These are phyloP conservation scores for Rhizopogon sp. DNA, from an alignment of 768 basidiomycete species.

Conservation along the genomic window DNA sequence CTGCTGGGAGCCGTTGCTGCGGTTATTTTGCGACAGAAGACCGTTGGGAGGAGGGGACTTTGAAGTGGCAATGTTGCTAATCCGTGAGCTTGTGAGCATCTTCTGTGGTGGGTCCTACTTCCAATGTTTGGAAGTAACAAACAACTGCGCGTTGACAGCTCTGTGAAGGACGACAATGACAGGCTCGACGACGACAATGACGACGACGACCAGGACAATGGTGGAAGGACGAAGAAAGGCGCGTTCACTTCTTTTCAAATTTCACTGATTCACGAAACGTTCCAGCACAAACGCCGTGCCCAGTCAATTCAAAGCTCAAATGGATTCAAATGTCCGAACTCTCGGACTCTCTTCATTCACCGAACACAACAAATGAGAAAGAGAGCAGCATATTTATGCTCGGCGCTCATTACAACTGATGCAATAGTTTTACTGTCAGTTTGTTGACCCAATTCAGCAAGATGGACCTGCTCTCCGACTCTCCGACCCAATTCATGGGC, in stretches of 20 bases:
- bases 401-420: too few species aligned
- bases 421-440: too few species aligned
- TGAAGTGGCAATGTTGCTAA: conserved; percentile 23
- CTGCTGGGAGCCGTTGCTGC: conserved; percentile 21
- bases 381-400: too few species aligned
- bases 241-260: not conserved
- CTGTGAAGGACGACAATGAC: conserved; percentile 2
- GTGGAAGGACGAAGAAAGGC: conserved; percentile 5
- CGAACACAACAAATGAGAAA: too few species aligned
- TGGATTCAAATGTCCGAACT: not conserved
- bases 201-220: conserved; percentile 4
- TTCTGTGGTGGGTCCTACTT: conserved; percentile 16
- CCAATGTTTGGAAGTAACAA: conserved; percentile 25
- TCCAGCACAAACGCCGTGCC: not conserved
- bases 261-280: conserved; percentile 1
- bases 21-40: conserved; percentile 11
- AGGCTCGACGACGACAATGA: conserved; percentile 4
- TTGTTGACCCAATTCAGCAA: not conserved
- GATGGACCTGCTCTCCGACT: not conserved
- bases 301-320: too few species aligned
- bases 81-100: conserved; percentile 30
- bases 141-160: conserved; percentile 19
- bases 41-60: conserved; percentile 21
- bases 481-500: not conserved
- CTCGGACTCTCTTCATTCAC: not conserved